Evolutionary conservation across 2,329 filamentous ascomycete genomes (phyloP).

Genomic region (Pyrenophora tritici-repentis): DNA sequence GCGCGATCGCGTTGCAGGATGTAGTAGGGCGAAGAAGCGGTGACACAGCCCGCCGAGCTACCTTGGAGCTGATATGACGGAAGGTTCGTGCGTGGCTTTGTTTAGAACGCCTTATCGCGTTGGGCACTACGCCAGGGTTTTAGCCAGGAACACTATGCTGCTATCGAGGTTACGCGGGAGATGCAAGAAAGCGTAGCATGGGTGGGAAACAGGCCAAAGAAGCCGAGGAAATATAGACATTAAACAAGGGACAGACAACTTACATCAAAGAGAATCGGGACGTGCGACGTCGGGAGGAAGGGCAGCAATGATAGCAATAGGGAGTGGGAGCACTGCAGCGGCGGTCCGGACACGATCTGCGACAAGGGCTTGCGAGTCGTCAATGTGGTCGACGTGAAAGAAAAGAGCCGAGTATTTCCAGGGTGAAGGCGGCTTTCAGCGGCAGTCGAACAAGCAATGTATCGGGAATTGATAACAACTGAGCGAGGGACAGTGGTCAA

Average conservation of each 20-base stretch:
- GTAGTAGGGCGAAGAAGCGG: constrained; percentile 40
- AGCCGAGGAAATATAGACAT: not conserved
- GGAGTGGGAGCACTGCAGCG: constrained; percentile 15
- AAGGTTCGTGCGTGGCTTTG: constrained; percentile 45
- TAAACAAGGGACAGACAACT: constrained; percentile 21
- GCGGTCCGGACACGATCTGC: constrained; percentile 18
- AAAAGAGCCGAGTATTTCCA: constrained; percentile 43
- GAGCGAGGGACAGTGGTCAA: constrained; percentile 20
- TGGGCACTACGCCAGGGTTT: constrained; percentile 37
- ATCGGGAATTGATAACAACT: constrained; percentile 19
- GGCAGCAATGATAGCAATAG: constrained; percentile 8
- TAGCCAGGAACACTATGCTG: constrained; percentile 40
- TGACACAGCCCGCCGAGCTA: constrained; percentile 42
- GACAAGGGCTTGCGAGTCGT: constrained; percentile 11
- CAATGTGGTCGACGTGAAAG: constrained; percentile 1
- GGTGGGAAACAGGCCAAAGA: too few relatives aligned
- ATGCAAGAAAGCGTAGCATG: constrained; percentile 3
- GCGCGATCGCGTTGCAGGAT: constrained; percentile 35
- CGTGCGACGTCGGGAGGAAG: constrained; percentile 30
- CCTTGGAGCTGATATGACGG: constrained; percentile 43
- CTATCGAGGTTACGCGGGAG: not conserved
- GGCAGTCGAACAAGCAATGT: constrained; percentile 26
- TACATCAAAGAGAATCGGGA: constrained; percentile 20
- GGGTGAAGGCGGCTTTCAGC: constrained; percentile 33
- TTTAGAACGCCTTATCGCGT: constrained; percentile 42